Percentiles rank a stretch among this genome's conserved stretches.
phyloP scores from a whole-genome alignment of 352 stramenopile species.

The Thraustochytrium sp. region DNA sequence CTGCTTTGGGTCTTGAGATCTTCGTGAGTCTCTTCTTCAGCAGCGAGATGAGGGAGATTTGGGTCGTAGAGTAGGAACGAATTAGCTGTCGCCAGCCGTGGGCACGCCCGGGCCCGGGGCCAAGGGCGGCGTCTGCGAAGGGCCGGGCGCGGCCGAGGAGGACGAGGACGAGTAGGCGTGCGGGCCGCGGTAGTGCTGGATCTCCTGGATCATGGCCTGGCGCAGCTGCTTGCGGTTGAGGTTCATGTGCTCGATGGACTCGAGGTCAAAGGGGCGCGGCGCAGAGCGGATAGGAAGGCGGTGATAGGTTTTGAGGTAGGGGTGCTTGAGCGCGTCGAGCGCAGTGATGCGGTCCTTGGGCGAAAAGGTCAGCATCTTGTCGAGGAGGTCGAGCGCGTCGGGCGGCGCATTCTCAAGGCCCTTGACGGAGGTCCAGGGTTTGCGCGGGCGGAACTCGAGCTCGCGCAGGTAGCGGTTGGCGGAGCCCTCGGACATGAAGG shows the following conservation, averaged over 20 bases:
- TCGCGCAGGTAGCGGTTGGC: constrained; percentile 50
- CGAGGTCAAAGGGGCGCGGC: constrained; percentile 29
- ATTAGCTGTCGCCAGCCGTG: too few species aligned
- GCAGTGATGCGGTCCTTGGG: constrained; percentile 73
- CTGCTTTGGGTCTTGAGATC: too few species aligned
- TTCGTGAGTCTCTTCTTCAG: too few species aligned
- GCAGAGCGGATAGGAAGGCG: constrained; percentile 8
- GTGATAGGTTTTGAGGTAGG: constrained; percentile 62
- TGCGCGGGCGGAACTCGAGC: constrained; percentile 1
- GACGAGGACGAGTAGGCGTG: neutral
- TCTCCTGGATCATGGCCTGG: constrained; percentile 39
- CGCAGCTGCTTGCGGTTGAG: constrained; percentile 32
- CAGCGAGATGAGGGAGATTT: too few species aligned
- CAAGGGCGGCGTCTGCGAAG: too few species aligned
- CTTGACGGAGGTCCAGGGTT: constrained; percentile 21
- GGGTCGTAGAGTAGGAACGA: too few species aligned
- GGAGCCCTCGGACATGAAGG: constrained; percentile 82
- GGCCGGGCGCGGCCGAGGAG: too few species aligned
- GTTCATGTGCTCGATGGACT: constrained; percentile 41
- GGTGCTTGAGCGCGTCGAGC: constrained; percentile 70
- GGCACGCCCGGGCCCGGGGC: too few species aligned
- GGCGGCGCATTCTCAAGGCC: constrained; percentile 31
- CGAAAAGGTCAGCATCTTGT: constrained; percentile 76
- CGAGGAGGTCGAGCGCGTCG: constrained; percentile 68
- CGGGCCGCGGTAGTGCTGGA: constrained; percentile 11